Conservation (phyloP, 169 alveolate genomes). For the Cardiosporidium cionae region DNA sequence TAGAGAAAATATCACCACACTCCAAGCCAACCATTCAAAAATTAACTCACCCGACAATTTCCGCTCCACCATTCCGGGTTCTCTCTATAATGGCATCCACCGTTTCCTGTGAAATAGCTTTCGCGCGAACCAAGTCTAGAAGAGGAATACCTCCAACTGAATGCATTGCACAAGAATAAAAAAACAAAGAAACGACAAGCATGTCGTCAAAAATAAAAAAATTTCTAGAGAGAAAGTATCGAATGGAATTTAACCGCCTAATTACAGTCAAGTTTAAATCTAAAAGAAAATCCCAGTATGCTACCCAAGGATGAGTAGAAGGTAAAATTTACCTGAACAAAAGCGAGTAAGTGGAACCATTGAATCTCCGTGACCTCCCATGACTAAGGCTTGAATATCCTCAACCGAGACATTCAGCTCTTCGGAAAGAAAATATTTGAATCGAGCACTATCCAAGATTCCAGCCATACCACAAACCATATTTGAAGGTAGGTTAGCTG, state of each 20-base stretch:
- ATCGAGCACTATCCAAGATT: constrained; percentile 54
- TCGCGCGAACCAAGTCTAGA: constrained; percentile 40
- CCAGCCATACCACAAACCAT: constrained; percentile 55
- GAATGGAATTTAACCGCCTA: no score
- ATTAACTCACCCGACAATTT: constrained; percentile 40
- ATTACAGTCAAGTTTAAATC: no score
- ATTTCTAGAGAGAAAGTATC: no score
- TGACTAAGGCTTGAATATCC: constrained; percentile 54
- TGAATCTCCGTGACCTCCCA: constrained; percentile 68
- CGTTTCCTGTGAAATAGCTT: constrained; percentile 37
- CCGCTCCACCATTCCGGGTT: constrained; percentile 59
- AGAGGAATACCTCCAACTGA: constrained; percentile 59
- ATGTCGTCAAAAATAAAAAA: no score
- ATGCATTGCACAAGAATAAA: constrained; percentile 8
- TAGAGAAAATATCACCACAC: neutral
- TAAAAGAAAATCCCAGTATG: no score
- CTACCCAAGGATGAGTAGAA: no score
- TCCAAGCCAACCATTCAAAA: neutral
- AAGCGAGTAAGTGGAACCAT: constrained; percentile 57
- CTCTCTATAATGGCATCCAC: constrained; percentile 52
- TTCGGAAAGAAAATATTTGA: constrained; percentile 49
- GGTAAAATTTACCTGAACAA: constrained; percentile 29
- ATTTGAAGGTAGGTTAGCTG: constrained; percentile 20
- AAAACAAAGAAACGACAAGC: neutral
- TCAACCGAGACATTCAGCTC: constrained; percentile 47